Evolutionary conservation across 768 basidiomycete species (phyloP).

Genomic region (Rubroboletus satanas): DNA sequence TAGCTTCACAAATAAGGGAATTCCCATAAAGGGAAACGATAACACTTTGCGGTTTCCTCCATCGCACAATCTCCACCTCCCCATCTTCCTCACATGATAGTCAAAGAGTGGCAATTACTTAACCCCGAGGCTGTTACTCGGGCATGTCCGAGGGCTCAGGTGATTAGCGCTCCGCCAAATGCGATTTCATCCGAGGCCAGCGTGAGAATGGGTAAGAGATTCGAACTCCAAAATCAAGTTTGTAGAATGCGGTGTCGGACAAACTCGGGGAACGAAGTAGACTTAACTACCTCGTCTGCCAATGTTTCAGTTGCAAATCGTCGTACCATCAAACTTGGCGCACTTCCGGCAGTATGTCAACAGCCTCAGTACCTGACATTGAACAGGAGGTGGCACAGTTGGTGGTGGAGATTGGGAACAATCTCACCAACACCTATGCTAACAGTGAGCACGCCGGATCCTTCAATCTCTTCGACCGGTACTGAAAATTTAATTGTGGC

Average conservation of each 20-base stretch:
- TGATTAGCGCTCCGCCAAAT: neutral
- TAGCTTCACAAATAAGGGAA: no score
- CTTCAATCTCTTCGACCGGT: neutral
- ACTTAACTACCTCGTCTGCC: neutral
- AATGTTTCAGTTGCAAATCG: neutral
- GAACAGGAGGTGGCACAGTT: neutral
- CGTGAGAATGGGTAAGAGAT: neutral
- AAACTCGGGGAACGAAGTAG: neutral
- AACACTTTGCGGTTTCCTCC: no score
- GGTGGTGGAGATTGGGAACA: neutral
- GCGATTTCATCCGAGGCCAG: neutral
- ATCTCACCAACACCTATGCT: neutral
- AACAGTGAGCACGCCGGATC: neutral
- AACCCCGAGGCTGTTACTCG: neutral
- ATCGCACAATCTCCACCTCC: no score
- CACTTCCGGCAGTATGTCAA: neutral
- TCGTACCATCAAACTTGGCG: neutral
- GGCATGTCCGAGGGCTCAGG: neutral
- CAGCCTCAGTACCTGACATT: neutral
- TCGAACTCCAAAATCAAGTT: neutral
- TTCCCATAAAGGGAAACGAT: no score
- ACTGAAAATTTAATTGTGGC: neutral
- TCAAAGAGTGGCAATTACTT: neutral
- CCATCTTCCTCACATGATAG: neutral
- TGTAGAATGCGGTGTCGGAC: neutral